A percentile compares a stretch with the other conserved stretches of the same genome.
Evolutionary conservation across 129 eudicot species (phyloP).

Genomic region (Pulicaria dysenterica): DNA sequence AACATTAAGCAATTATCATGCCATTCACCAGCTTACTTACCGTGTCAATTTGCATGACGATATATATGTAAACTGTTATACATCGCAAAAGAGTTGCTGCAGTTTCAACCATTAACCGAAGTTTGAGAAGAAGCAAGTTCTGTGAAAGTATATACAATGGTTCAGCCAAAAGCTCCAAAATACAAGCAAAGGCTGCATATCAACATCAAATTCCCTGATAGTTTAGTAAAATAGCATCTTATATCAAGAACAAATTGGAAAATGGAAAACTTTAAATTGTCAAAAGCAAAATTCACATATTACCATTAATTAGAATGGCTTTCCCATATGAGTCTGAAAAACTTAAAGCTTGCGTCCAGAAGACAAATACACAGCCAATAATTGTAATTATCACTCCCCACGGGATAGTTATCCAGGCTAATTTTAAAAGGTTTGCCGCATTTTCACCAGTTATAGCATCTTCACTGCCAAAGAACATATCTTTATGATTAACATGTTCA

Average conservation of each 20-base stretch:
- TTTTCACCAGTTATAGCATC: constrained; percentile 55
- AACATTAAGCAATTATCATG: constrained; percentile 1
- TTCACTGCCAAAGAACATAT: constrained; percentile 48
- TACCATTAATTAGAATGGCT: constrained; percentile 89
- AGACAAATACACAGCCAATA: constrained; percentile 61
- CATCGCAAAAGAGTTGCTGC: constrained; percentile 82
- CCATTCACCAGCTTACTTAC: constrained; percentile 42
- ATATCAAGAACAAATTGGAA: constrained; percentile 11
- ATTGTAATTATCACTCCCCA: constrained; percentile 66
- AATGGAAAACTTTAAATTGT: not conserved
- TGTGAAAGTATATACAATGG: constrained; percentile 95
- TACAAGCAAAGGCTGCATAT: constrained; percentile 73
- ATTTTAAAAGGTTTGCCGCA: constrained; percentile 66
- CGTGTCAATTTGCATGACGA: constrained; percentile 58
- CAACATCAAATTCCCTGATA: constrained; percentile 7
- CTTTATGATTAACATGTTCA: constrained; percentile 15
- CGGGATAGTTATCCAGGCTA: constrained; percentile 93
- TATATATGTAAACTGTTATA: constrained; percentile 60
- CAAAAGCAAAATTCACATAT: constrained; percentile 25
- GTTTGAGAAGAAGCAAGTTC: constrained; percentile 74
- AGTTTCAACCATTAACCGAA: constrained; percentile 83
- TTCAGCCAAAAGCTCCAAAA: constrained; percentile 88
- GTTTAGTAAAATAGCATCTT: constrained; percentile 11
- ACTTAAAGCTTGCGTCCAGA: constrained; percentile 81
- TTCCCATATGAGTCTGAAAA: constrained; percentile 78